Percentiles rank a stretch among this genome's conserved stretches.
Conservation (phyloP, 2,329 filamentous ascomycete genomes). For the Beauveria australis region DNA sequence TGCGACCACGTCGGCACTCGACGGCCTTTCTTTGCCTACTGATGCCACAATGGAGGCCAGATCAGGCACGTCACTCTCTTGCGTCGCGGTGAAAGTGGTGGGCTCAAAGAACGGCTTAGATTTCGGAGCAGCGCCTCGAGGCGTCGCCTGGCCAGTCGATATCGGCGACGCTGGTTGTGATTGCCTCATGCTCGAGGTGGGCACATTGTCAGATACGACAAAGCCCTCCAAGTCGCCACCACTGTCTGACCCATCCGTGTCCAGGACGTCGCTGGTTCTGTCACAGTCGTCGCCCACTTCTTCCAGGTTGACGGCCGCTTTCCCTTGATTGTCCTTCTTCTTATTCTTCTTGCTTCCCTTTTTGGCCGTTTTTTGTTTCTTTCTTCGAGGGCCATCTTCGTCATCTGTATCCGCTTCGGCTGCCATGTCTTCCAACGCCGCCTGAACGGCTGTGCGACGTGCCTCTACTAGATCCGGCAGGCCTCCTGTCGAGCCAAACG, state of each 20-base stretch:
- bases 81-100: slow-evolving; percentile 29
- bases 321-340: slow-evolving; percentile 11
- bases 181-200: slow-evolving; percentile 28
- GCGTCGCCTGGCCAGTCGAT: slow-evolving; percentile 15
- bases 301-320: slow-evolving; percentile 32
- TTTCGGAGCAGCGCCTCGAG: slow-evolving; percentile 14
- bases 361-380: slow-evolving; percentile 14
- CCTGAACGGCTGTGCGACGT: background rate
- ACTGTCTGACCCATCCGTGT: slow-evolving; percentile 39
- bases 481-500: background rate
- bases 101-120: slow-evolving; percentile 31
- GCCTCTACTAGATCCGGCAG: background rate
- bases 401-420: slow-evolving; percentile 12
- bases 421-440: slow-evolving; percentile 3
- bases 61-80: slow-evolving; percentile 33
- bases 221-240: slow-evolving; percentile 47
- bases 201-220: slow-evolving; percentile 43
- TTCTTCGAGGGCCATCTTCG: slow-evolving; percentile 17
- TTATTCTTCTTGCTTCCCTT: slow-evolving; percentile 17
- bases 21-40: background rate
- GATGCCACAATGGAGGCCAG: slow-evolving; percentile 19
- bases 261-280: slow-evolving; percentile 38
- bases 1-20: background rate
- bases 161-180: slow-evolving; percentile 22
- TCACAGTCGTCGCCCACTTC: slow-evolving; percentile 45